Base-by-base conservation (phyloP, 768 basidiomycete species). In the Tulasnella sp. region DNA sequence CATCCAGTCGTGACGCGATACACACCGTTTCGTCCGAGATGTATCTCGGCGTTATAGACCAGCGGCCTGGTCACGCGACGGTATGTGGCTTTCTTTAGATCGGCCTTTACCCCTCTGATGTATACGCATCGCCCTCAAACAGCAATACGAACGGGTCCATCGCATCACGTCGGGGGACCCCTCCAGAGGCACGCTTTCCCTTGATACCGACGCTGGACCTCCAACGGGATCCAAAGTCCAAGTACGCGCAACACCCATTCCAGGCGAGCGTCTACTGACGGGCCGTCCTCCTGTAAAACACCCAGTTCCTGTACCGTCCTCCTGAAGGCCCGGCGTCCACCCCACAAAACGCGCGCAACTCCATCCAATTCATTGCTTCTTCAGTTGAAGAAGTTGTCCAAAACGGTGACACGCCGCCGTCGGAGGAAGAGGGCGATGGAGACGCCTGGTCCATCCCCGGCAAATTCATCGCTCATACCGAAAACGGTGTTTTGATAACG, bases 131-230 rank as follows among this genome's bases (percentile, higher is more conserved):
- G n/a, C n/a, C n/a, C 8, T 37, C 12, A 15, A 12, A 8, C 23
- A 42, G 41, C 12, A 6, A 9, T 55, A 29, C 19, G 40, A 43
- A 6, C 40, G 32, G 23, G 32, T 60, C 14, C 60, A 49, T 29
- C 41, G 19, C 19, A 32, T 60, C 23, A 48, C 29, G n/a, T 46
- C 59, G 7, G 59, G 59, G 15, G 59, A 45, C 31, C 59, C 59
- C 1, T 49, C 57, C 6, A 39, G 59, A 46, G 59, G 59, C 9
- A 42, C 59, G 21, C 29, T 60, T 21, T 29, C 59, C 25, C 12
- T 60, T 12, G 46, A 60, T 17, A 46, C 25, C 37, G 58, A 59
- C 17, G 23, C 15, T 14, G 43, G 39, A 15, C 59, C 59, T 14
- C 19, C 50, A 23, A 36, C 19, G 27, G 50, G 50, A 19, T 35